Percentiles rank a stretch among this genome's conserved stretches.
Conservation (phyloP, 192 early-diverging fungal species). For the Geranomyces variabilis region DNA sequence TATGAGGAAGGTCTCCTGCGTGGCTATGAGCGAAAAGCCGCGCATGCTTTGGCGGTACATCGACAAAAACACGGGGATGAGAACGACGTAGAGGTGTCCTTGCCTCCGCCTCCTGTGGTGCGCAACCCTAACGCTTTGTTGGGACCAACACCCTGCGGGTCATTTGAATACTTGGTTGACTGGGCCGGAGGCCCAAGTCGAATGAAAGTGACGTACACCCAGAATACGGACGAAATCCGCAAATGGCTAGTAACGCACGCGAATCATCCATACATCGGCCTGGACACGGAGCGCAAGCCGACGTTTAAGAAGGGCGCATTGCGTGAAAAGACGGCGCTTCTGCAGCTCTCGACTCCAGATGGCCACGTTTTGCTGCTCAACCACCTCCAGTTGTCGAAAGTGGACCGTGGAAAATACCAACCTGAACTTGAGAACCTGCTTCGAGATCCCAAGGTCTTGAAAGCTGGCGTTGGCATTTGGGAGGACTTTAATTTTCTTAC, state of each 20-base stretch:
- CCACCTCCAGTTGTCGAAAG: background rate
- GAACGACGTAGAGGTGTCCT: too few species aligned
- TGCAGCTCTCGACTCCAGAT: background rate
- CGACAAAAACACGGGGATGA: too few species aligned
- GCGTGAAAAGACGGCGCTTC: background rate
- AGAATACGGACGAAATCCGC: background rate
- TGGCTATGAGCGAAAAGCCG: too few species aligned
- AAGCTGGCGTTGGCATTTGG: background rate
- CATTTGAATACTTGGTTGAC: too few species aligned
- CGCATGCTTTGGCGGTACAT: too few species aligned
- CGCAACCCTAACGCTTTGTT: too few species aligned
- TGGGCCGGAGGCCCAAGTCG: too few species aligned
- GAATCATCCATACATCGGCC: background rate
- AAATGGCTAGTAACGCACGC: background rate
- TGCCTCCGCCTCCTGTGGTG: too few species aligned
- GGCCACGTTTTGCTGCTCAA: constrained; percentile 2
- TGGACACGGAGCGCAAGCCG: constrained; percentile 13
- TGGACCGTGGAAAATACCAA: background rate
- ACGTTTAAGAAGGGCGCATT: background rate
- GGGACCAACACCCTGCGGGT: too few species aligned
- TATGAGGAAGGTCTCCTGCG: too few species aligned
- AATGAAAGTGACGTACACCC: background rate
- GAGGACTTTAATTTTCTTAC: background rate
- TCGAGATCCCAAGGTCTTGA: background rate
- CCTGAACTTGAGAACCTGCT: background rate